These are phyloP conservation scores for Neoscytalidium dimidiatum DNA, from an alignment of 2,329 filamentous ascomycete species.

Conservation along the genomic window DNA sequence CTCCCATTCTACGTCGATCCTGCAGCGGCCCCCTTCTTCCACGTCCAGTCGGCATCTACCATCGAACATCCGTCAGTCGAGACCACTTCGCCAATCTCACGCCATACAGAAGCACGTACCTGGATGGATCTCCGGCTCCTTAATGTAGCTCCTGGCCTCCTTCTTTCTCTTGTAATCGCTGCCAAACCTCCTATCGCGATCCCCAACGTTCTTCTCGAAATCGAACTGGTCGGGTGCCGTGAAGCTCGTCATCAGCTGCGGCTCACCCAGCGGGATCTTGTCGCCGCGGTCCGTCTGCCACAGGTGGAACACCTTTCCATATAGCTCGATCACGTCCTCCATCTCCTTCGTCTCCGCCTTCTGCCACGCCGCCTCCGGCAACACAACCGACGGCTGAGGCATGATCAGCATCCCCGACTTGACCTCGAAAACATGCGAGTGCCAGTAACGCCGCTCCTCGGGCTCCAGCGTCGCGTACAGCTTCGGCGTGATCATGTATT, in stretches of 20 bases:
- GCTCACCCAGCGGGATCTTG: constrained; percentile 59
- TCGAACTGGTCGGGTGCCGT: constrained; percentile 53
- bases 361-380: constrained; percentile 70
- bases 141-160: constrained; percentile 55
- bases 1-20: constrained; percentile 1
- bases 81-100: background rate
- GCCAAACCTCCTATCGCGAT: constrained; percentile 57
- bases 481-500: constrained; percentile 79
- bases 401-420: constrained; percentile 80
- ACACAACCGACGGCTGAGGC: constrained; percentile 55
- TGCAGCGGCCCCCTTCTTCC: constrained; percentile 7
- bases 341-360: constrained; percentile 77
- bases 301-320: constrained; percentile 83
- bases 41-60: constrained; percentile 18
- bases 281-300: constrained; percentile 84
- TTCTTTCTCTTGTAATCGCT: constrained; percentile 55
- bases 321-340: constrained; percentile 71
- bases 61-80: background rate
- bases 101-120: constrained; percentile 3
- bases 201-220: constrained; percentile 48
- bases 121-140: constrained; percentile 48
- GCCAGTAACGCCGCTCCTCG: constrained; percentile 76
- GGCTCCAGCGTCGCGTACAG: constrained; percentile 66
- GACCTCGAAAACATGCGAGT: constrained; percentile 74
- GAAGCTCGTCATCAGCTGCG: constrained; percentile 66